Conservation (phyloP, 129 eudicot genomes). For the Lactuca saligna region DNA sequence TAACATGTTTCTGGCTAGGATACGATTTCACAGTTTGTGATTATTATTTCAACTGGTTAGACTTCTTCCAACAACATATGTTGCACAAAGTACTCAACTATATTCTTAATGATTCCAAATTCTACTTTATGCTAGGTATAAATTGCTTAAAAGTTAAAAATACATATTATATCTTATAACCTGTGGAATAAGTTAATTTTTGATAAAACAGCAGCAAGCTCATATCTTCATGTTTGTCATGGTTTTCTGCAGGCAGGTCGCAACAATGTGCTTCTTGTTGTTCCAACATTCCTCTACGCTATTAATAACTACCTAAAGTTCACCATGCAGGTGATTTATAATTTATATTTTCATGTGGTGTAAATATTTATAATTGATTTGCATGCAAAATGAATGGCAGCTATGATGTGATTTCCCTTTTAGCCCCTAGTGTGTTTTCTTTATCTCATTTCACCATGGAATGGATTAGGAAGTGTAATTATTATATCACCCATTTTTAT, state of each 20-base stretch:
- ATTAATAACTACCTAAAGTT: conserved; percentile 93
- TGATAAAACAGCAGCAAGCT: background rate
- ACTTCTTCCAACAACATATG: conserved; percentile 10
- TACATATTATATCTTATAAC: background rate
- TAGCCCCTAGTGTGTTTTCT: too few relatives aligned
- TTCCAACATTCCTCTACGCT: conserved; percentile 96
- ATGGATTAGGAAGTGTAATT: too few relatives aligned
- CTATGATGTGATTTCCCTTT: too few relatives aligned
- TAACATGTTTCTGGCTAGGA: too few relatives aligned
- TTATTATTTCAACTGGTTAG: background rate
- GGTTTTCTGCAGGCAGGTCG: conserved; percentile 88
- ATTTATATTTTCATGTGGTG: background rate
- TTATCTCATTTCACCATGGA: too few relatives aligned
- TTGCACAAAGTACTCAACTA: background rate
- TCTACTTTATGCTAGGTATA: conserved; percentile 5
- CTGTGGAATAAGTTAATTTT: background rate
- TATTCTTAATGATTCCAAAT: background rate
- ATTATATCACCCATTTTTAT: too few relatives aligned
- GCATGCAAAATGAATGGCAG: too few relatives aligned
- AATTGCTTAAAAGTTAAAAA: background rate
- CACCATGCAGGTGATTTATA: conserved; percentile 75
- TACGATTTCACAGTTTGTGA: too few relatives aligned
- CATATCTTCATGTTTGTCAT: conserved; percentile 12
- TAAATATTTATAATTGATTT: background rate
- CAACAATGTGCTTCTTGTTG: conserved; percentile 93